A percentile compares a stretch with the other conserved stretches of the same genome.
Evolutionary conservation across 164 flowering plant species (phyloP).

Genomic region (Taxillus chinensis): DNA sequence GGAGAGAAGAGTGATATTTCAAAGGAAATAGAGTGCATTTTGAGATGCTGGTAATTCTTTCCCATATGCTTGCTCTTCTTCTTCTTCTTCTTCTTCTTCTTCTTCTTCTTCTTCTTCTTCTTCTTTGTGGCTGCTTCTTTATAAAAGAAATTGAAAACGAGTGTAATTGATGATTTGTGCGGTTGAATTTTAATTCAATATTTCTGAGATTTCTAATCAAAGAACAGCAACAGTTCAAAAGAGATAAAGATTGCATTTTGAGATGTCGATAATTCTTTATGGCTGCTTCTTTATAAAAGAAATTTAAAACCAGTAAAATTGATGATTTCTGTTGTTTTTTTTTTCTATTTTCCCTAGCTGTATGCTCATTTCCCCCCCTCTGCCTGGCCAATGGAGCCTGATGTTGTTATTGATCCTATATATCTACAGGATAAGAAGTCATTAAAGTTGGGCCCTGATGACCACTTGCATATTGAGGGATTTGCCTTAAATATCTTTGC

Average conservation of each 20-base stretch:
- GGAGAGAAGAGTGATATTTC: not conserved
- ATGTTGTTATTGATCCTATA: slow-evolving; percentile 2
- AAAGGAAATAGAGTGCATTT: not conserved
- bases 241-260: not conserved
- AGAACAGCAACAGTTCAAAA: not conserved
- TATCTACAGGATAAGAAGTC: slow-evolving; percentile 81
- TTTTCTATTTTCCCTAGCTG: not conserved
- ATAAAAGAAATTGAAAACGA: no score
- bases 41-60: not conserved
- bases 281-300: no score
- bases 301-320: no score
- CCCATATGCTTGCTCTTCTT: no score
- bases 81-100: no score
- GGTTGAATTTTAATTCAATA: not conserved
- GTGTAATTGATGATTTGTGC: not conserved
- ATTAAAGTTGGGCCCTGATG: slow-evolving; percentile 70
- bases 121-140: no score
- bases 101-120: no score
- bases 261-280: not conserved
- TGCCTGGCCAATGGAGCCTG: not conserved
- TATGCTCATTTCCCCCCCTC: not conserved
- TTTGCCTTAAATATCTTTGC: slow-evolving; percentile 87
- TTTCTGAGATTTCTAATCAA: not conserved
- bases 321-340: not conserved
- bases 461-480: slow-evolving; percentile 76